These are phyloP conservation scores for Apostasia shenzhenica DNA, from an alignment of 106 monocot species.

Conservation along the genomic window DNA sequence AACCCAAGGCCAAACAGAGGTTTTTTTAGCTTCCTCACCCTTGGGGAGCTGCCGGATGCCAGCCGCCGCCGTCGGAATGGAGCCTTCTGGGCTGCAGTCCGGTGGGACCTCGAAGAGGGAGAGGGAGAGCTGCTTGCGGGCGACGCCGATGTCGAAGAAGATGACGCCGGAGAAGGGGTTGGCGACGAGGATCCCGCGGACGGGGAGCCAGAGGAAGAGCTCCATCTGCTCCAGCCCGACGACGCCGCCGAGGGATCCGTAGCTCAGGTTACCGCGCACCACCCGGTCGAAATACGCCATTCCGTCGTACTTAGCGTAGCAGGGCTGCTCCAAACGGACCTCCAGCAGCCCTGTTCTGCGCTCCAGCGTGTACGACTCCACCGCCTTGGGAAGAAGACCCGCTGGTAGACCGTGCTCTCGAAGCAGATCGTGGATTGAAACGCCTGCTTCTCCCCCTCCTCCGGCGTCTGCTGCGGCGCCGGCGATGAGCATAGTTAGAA, in stretches of 20 bases:
- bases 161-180: constrained; percentile 41
- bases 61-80: background rate
- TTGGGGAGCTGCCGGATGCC: constrained; percentile 2
- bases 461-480: background rate
- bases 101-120: constrained; percentile 45
- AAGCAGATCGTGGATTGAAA: constrained; percentile 25
- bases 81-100: constrained; percentile 21
- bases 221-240: constrained; percentile 54
- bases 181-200: constrained; percentile 35
- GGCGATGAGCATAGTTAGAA: constrained; percentile 6
- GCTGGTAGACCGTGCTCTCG: constrained; percentile 21
- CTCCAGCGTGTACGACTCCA: constrained; percentile 22
- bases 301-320: constrained; percentile 27
- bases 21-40: constrained; percentile 6
- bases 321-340: constrained; percentile 16
- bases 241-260: constrained; percentile 40
- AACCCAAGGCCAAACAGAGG: background rate
- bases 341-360: constrained; percentile 15
- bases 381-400: constrained; percentile 21
- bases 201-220: constrained; percentile 62
- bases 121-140: constrained; percentile 45
- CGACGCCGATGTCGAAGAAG: constrained; percentile 51
- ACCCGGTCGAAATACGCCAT: constrained; percentile 31
- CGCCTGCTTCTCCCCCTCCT: background rate
- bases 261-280: constrained; percentile 51